These are phyloP conservation scores for Magnusiomyces fungicola DNA, from an alignment of 1,139 yeast species.

Conservation along the genomic window DNA sequence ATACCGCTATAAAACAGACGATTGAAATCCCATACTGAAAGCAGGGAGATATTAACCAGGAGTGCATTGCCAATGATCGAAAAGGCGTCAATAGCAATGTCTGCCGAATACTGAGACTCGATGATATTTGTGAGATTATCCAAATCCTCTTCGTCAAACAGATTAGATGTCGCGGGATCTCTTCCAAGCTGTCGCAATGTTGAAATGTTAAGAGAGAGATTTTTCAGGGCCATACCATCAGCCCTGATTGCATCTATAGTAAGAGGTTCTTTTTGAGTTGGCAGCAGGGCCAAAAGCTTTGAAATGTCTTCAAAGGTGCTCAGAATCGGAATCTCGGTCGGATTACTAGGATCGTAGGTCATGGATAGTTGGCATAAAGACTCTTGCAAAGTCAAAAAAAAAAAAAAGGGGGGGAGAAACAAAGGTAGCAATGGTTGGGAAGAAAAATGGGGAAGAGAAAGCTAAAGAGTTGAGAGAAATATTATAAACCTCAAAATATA, in stretches of 20 bases:
- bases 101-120: not conserved
- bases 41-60: not conserved
- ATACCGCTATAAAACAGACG: not conserved
- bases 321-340: not conserved
- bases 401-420: not conserved
- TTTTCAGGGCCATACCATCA: not conserved
- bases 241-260: not conserved
- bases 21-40: not conserved
- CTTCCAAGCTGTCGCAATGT: not conserved
- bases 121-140: not conserved
- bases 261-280: not conserved
- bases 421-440: too few species aligned
- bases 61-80: slow-evolving; percentile 3
- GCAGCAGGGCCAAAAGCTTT: not conserved
- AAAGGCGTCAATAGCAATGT: not conserved
- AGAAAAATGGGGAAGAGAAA: too few species aligned
- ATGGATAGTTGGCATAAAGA: not conserved
- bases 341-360: not conserved
- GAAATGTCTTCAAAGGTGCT: not conserved
- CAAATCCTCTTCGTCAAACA: not conserved
- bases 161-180: not conserved
- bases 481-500: too few species aligned
- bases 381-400: not conserved
- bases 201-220: not conserved
- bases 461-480: too few species aligned